A percentile compares a stretch with the other conserved stretches of the same genome.
These are phyloP conservation scores for Wickerhamomyces kurtzmanii DNA, from an alignment of 805 yeast species.

Conservation along the genomic window DNA sequence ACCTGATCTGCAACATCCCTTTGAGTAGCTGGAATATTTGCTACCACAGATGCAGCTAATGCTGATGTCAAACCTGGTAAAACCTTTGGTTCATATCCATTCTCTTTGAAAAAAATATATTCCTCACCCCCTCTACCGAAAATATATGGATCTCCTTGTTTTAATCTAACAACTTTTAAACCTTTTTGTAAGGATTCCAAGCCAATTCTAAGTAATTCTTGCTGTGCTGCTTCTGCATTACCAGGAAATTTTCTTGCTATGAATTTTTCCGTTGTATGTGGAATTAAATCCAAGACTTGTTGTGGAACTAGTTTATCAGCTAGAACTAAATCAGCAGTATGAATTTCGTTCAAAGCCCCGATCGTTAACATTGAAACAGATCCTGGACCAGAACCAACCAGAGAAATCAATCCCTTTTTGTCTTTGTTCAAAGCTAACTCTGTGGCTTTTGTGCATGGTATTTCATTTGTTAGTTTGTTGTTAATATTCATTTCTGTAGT, in stretches of 20 bases:
- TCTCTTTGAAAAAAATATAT: conserved; percentile 49
- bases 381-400: conserved; percentile 97
- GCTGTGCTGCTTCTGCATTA: conserved; percentile 89
- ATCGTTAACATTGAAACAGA: conserved; percentile 70
- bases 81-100: conserved; percentile 67
- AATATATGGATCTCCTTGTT: conserved; percentile 95
- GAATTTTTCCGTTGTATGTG: conserved; percentile 60
- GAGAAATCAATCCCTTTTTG: conserved; percentile 48
- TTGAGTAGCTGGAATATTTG: conserved; percentile 86
- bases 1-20: conserved; percentile 90
- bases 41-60: conserved; percentile 73
- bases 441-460: conserved; percentile 1
- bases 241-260: conserved; percentile 96
- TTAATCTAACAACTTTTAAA: conserved; percentile 73
- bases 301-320: conserved; percentile 93
- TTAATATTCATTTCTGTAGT: neutral
- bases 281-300: conserved; percentile 76
- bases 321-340: conserved; percentile 71
- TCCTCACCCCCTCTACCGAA: conserved; percentile 98
- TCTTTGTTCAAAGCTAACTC: neutral
- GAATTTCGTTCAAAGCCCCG: conserved; percentile 76
- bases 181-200: conserved; percentile 56
- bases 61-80: conserved; percentile 89
- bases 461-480: conserved; percentile 2
- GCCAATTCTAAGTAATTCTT: conserved; percentile 70